Evolutionary conservation across 192 early-diverging fungal genomes (phyloP).

Genomic region (Anaeromyces robustus): DNA sequence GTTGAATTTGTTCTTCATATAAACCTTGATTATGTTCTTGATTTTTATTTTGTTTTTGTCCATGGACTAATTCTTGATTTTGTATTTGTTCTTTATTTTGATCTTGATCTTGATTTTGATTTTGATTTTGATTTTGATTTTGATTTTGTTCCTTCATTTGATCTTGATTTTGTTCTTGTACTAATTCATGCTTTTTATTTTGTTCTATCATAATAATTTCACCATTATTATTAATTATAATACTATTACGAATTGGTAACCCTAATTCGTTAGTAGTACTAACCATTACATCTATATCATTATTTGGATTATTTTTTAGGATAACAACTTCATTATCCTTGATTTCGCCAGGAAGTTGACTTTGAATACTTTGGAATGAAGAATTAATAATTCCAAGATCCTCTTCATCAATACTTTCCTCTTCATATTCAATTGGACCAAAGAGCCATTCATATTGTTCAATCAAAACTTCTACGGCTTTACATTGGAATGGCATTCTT

Average conservation of each 20-base stretch:
- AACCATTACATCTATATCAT: neutral
- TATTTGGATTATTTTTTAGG: neutral
- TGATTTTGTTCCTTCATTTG: too few relatives aligned
- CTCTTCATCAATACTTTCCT: constrained; percentile 15
- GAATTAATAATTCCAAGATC: neutral
- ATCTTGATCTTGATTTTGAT: too few relatives aligned
- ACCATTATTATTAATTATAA: neutral
- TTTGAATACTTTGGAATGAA: neutral
- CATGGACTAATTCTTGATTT: too few relatives aligned
- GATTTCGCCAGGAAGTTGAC: neutral
- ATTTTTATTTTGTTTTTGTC: too few relatives aligned
- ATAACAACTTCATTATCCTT: neutral
- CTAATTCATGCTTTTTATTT: too few relatives aligned
- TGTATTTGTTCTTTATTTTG: too few relatives aligned
- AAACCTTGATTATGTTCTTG: too few relatives aligned
- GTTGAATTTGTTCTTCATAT: too few relatives aligned
- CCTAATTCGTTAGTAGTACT: neutral
- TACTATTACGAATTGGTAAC: neutral
- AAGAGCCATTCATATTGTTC: constrained; percentile 37
- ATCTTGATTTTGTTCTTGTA: too few relatives aligned
- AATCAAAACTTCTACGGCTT: constrained; percentile 25
- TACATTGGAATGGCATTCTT: constrained; percentile 19
- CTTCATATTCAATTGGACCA: constrained; percentile 37
- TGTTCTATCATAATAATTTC: too few relatives aligned
- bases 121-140: too few relatives aligned